Evolutionary conservation across 805 yeast genomes (phyloP), one percentile per base, ranked within the genome.

Genomic region (Saccharomyces jurei): DNA sequence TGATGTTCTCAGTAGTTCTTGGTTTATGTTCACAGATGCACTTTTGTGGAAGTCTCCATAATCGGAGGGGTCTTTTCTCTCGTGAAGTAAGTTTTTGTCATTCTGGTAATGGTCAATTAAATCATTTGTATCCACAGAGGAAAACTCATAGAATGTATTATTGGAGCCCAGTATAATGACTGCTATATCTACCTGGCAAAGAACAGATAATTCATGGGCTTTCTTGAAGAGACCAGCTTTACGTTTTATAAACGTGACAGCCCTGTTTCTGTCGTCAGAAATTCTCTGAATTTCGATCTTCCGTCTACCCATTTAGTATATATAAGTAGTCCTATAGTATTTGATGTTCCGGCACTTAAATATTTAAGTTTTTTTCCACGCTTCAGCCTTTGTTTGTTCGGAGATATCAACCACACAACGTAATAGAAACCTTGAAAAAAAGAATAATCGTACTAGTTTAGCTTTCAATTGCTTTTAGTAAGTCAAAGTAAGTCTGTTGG

Each of bases 241-340:
- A 53, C 99, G 80, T 71, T 92, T 92, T 58, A 89, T 89, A 69
- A 92, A 94, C 0, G 99, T 92, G 25, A 63, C 69, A 17, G 71
- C 61, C 51, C 66, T 59, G 71, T 90, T 91, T 54, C 98, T 77
- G 70, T 92, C 97, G 63, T 94, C 97, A 10, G 83, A 75, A 56
- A 92, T 82, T 31, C 98, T 98, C 71, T 87, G 84, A 63, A 92
- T 92, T 58, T 88, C 95, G 61, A 92, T 94, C 72, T 94, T 92
- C 74, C 97, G 86, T 77, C 98, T 86, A 53, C 99, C 99, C 99
- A 92, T 92, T 52, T 9, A 53, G 32, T 17, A 36, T 17, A 3
- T 36, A 36, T 17, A 36, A 6, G 17, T 31, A 6, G 10, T 22
- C 25, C 49, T 21, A 36, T 10, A n/a, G 17, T 48, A n/a, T 48